Percentiles rank a stretch among this genome's conserved stretches.
phyloP scores from a whole-genome alignment of 2,329 filamentous ascomycete genomes.

The Colletotrichum sp. region DNA sequence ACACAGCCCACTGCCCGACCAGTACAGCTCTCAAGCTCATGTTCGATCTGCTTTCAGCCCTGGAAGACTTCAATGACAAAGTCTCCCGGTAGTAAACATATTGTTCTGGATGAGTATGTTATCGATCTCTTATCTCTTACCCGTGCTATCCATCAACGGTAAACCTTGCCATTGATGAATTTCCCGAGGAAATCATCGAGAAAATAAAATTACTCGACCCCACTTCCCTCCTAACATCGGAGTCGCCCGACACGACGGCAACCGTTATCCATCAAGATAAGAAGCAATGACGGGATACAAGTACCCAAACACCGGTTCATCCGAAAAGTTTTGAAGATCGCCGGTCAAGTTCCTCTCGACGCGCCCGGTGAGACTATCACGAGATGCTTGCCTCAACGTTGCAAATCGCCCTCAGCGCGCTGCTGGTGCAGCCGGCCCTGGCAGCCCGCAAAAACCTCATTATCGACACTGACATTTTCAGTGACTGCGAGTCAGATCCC shows the following conservation, averaged over 20 bases:
- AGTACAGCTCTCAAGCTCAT: background rate
- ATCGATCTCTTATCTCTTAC: background rate
- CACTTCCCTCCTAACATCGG: background rate
- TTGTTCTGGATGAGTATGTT: background rate
- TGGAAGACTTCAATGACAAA: background rate
- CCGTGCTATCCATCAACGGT: background rate
- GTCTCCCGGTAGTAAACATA: no score
- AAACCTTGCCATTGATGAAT: background rate
- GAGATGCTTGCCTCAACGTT: background rate
- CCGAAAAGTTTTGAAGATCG: background rate
- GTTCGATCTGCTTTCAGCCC: background rate
- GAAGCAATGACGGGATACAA: background rate
- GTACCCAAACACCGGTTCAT: background rate
- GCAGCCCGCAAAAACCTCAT: constrained; percentile 40
- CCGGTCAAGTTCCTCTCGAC: background rate
- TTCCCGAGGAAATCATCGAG: background rate
- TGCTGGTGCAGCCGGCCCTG: background rate
- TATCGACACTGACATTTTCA: constrained; percentile 52
- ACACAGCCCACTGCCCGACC: no score
- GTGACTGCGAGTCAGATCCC: constrained; percentile 47
- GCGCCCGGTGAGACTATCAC: background rate
- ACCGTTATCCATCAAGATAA: background rate
- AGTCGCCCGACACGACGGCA: background rate
- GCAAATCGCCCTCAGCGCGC: background rate
- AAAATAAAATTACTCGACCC: background rate